Evolutionary conservation across 768 basidiomycete genomes (phyloP).

Genomic region (Rhizopogon rudus): DNA sequence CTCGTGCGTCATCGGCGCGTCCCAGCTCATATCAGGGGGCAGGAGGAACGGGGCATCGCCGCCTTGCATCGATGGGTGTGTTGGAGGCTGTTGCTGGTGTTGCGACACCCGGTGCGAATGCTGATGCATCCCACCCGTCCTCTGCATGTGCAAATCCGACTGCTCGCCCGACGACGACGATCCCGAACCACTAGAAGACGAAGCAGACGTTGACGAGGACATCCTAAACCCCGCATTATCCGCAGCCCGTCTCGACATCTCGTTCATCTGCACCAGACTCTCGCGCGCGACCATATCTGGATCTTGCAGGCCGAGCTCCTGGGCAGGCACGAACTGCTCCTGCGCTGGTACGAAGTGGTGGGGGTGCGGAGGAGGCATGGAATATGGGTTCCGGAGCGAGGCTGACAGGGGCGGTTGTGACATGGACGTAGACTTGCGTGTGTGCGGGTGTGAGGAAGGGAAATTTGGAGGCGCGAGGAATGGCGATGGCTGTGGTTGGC

Average conservation of each 20-base stretch:
- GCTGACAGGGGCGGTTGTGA: background rate
- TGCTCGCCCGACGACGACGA: conserved; percentile 32
- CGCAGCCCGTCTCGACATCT: conserved; percentile 62
- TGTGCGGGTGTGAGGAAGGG: background rate
- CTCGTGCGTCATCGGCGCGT: conserved; percentile 39
- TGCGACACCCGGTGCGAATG: conserved; percentile 13
- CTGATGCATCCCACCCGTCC: conserved; percentile 16
- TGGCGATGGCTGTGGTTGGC: conserved; percentile 13
- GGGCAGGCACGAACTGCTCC: conserved; percentile 47
- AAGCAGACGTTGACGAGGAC: conserved; percentile 7
- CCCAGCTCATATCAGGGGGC: conserved; percentile 20
- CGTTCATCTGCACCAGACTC: conserved; percentile 73
- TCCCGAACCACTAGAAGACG: conserved; percentile 28
- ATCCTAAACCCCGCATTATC: conserved; percentile 25
- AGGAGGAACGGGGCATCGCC: conserved; percentile 24
- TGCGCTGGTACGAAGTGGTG: background rate
- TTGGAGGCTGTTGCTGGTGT: conserved; percentile 9
- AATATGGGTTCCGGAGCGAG: background rate
- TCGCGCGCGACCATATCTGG: conserved; percentile 57
- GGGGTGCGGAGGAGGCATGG: background rate
- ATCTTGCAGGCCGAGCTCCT: conserved; percentile 44
- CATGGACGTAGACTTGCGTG: conserved; percentile 2
- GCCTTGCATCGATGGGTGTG: conserved; percentile 16
- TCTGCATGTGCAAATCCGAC: conserved; percentile 42
- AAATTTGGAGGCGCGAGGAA: conserved; percentile 11